phyloP scores from a whole-genome alignment of 2,329 filamentous ascomycete genomes.

The Allantophomopsis cytisporea region DNA sequence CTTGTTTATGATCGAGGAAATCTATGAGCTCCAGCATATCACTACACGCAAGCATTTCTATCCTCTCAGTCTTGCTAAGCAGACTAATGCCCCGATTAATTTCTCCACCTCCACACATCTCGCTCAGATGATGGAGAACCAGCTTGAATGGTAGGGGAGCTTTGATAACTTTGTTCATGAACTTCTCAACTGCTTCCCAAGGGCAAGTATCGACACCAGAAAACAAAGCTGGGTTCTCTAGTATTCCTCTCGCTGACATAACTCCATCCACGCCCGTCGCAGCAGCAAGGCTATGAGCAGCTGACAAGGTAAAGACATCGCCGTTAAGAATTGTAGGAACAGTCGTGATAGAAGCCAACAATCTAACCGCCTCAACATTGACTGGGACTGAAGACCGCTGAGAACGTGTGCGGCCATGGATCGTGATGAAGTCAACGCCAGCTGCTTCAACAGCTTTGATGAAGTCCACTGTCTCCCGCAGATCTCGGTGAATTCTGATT shows the following conservation, averaged over 20 bases:
- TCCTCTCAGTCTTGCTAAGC: slow-evolving; percentile 41
- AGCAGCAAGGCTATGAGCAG: slow-evolving; percentile 20
- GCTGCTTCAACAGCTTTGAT: slow-evolving; percentile 46
- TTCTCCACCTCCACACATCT: slow-evolving; percentile 45
- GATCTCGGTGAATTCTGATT: slow-evolving; percentile 53
- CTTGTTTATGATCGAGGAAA: slow-evolving; percentile 38
- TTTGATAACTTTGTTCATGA: slow-evolving; percentile 42
- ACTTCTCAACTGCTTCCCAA: slow-evolving; percentile 47
- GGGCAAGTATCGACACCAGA: slow-evolving; percentile 40
- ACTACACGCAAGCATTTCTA: slow-evolving; percentile 30
- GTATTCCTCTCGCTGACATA: slow-evolving; percentile 56
- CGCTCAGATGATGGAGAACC: slow-evolving; percentile 48
- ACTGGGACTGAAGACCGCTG: slow-evolving; percentile 50
- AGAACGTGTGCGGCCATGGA: slow-evolving; percentile 50
- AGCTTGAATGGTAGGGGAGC: slow-evolving; percentile 50
- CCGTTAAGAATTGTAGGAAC: slow-evolving; percentile 57
- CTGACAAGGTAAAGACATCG: slow-evolving; percentile 44
- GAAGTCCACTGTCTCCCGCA: slow-evolving; percentile 41
- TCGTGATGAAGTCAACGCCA: slow-evolving; percentile 52
- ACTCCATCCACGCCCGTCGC: slow-evolving; percentile 37
- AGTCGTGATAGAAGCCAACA: slow-evolving; percentile 26
- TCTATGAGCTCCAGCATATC: slow-evolving; percentile 46
- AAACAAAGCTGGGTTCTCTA: slow-evolving; percentile 56
- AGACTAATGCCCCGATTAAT: slow-evolving; percentile 2
- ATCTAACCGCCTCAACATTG: slow-evolving; percentile 42